Evolutionary conservation across 352 stramenopile species (phyloP).

Genomic region (Pythium angustatum): DNA sequence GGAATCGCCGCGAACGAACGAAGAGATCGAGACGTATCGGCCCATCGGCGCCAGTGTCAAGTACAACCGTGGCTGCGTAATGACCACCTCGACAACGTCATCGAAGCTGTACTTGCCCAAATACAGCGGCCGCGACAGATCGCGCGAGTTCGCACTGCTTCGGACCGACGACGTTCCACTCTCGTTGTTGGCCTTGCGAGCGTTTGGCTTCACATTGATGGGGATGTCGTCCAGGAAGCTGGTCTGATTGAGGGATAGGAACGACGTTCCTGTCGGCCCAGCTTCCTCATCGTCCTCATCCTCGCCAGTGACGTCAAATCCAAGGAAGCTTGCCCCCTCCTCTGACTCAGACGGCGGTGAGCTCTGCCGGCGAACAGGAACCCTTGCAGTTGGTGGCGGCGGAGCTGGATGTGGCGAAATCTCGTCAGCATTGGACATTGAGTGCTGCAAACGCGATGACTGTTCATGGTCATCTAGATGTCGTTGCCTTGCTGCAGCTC

Average conservation of each 20-base stretch:
- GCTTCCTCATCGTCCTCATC: not conserved
- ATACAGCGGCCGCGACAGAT: not conserved
- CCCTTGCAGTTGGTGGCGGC: conserved; percentile 5
- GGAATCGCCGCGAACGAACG: conserved; percentile 52
- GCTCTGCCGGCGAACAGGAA: not conserved
- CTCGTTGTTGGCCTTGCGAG: not conserved
- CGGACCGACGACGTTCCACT: not conserved
- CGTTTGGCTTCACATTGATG: not conserved
- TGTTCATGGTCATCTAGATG: not conserved
- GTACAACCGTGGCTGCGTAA: conserved; percentile 45
- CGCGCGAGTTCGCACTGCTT: not conserved
- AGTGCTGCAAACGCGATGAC: not conserved
- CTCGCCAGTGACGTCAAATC: not conserved
- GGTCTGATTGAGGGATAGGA: conserved; percentile 10
- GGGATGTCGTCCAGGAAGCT: conserved; percentile 14
- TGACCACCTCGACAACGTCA: conserved; percentile 36
- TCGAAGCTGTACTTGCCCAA: conserved; percentile 19
- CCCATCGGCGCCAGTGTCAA: conserved; percentile 59
- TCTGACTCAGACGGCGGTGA: not conserved
- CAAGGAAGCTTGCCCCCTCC: not conserved
- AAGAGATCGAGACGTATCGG: conserved; percentile 55
- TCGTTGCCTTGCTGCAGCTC: not conserved
- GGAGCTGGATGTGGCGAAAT: not conserved
- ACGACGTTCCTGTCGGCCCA: conserved; percentile 11
- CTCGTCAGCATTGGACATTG: not conserved